Base-by-base conservation (phyloP, 148 eudicot species). In the Fagopyrum esculentum region DNA sequence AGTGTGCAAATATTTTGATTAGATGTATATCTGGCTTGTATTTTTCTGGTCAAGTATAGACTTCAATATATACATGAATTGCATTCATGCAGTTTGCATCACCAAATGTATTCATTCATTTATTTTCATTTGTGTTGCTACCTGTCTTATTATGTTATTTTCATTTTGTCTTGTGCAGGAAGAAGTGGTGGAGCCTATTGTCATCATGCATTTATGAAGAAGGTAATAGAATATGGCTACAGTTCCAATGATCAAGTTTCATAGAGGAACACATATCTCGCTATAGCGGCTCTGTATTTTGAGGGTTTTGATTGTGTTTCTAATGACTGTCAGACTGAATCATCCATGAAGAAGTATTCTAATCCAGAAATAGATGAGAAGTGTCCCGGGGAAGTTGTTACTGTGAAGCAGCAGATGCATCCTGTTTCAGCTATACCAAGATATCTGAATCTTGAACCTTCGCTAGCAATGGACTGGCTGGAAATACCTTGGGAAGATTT, bases 401-500 rank as follows among this genome's bases (percentile, higher is more conserved):
- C 73, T 16, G 40, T 49, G 51, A 70, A 70, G 26, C 10, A 47
- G 52, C 74, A 71, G 74, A 4, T 71, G 12, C 54, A 71, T 79
- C 75, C 77, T 55, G 69, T 80, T 51, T 74, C 83, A 71, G 69
- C 82, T 50, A 79, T 84, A 52, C 88, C 96, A 64, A 91, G 79
- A 77, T 94, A 90, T 81, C 77, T 94, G 86, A 89, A 81, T 79
- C 84, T 94, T 80, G 98, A 94, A 79, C 98, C 98, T 77, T 94
- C 90, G 76, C 97, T 94, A 76, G 97, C 98, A 29, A 91, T 92
- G 97, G 98, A 94, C 81, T 94, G 98, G 98, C 89, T 91, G 77
- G 98, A 94, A 82, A 92, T 95, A 74, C 75, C 94, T 43, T 95
- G 99, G 99, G 92, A 89, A 79, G 99, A 95, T 19, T 81, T 95